Evolutionary conservation across 352 stramenopile species (phyloP), one percentile per base, ranked within the genome.

Genomic region (Pythium monospermum): DNA sequence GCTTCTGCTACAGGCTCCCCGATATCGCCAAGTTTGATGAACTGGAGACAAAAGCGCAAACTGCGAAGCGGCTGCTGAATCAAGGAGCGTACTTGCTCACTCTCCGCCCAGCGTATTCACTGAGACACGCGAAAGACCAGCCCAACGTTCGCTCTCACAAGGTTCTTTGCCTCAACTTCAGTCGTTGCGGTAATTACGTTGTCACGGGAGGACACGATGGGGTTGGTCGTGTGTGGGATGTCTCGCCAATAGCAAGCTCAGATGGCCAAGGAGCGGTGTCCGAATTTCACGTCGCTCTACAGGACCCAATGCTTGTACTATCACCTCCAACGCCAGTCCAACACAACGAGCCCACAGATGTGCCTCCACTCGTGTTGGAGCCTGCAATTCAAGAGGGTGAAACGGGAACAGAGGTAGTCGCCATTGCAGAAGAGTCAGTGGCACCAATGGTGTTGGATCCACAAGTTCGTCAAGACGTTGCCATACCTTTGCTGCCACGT

Each of bases 181-280:
- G 68, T 75, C 86, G 42, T 30, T 89, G 36, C 71, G 88, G 56
- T 55, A 77, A 55, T 63, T 95, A 62, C 43, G 80, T 98, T 49
- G 85, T 85, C 1, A 96, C 90, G 7, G 91, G 89, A n/a, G 84
- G 79, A n/a, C 81, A 96, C 59, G 90, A 98, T 71, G 85, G 83
- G 32, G 57, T 96, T 1, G 85, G 71, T 45, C 68, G 85, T 36
- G 64, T 97, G n/a, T 98, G 87, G 88, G 61, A 76, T 51, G 81
- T 78, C 7, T 67, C 61, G 0, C 39, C 60, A 7, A 47, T 74
- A 0, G 65, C 56, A 8, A 47, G 51, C 49, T 23, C 56, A 18
- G 39, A 61, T 19, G 33, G 50, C 21, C 33, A 57, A 12, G 44
- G 50, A 3, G 21, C 28, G 16, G 57, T 49, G 4, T 41, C 49